Conservation (phyloP, 257 asterid species). For the Fraxinus quadrangulata region DNA sequence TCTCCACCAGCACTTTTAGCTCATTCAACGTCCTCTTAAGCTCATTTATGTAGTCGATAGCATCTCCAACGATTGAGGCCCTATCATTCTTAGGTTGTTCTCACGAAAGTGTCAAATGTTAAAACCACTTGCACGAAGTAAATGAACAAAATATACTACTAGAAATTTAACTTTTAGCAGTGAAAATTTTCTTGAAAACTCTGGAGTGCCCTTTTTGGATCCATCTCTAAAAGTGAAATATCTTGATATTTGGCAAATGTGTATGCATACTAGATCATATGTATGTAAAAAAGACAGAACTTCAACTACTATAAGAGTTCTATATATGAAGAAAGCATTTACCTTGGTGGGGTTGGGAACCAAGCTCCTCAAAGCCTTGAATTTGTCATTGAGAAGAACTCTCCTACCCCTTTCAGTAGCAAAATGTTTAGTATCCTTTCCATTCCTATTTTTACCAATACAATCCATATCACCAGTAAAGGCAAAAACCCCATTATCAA, state of each 20-base stretch:
- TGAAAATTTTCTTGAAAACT: too few relatives aligned
- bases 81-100: constrained; percentile 46
- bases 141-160: neutral
- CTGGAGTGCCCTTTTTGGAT: neutral
- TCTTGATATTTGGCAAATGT: neutral
- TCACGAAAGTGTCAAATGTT: neutral
- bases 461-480: constrained; percentile 62
- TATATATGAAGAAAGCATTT: neutral
- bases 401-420: constrained; percentile 85
- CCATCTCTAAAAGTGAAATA: too few relatives aligned
- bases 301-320: neutral
- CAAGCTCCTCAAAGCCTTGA: constrained; percentile 49
- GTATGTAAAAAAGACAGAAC: neutral
- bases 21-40: constrained; percentile 61
- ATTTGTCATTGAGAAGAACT: constrained; percentile 65
- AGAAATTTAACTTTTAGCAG: neutral
- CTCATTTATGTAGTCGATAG: constrained; percentile 61
- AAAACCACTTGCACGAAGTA: neutral
- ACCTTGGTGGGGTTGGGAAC: constrained; percentile 84
- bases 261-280: neutral
- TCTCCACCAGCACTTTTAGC: constrained; percentile 57
- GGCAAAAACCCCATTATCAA: constrained; percentile 62
- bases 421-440: constrained; percentile 63
- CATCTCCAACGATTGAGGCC: constrained; percentile 64
- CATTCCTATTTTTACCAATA: constrained; percentile 48